phyloP scores from a whole-genome alignment of 1,284 basidiomycete genomes.

The Melampsora occidentalis region DNA sequence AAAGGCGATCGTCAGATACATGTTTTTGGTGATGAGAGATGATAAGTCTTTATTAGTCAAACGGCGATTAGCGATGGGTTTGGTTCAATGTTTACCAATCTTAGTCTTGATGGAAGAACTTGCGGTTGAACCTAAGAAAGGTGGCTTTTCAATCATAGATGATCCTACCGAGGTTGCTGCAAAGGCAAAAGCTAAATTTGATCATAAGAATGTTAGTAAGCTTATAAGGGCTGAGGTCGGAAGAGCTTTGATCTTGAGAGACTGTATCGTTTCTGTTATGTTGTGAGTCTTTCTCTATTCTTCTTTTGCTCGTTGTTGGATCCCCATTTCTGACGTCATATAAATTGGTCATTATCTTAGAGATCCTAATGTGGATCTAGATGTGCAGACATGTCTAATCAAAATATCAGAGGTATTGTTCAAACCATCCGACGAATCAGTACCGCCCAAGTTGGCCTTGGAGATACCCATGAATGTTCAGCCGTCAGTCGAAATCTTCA shows the following conservation, averaged over 20 bases:
- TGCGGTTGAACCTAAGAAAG: conserved; percentile 59
- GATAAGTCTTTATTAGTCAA: conserved; percentile 80
- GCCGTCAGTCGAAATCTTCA: conserved; percentile 30
- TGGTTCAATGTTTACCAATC: conserved; percentile 82
- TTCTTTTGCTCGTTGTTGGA: conserved; percentile 3
- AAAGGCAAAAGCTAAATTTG: conserved; percentile 63
- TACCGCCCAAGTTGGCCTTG: conserved; percentile 75
- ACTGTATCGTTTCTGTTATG: conserved; percentile 73
- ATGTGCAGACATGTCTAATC: conserved; percentile 84
- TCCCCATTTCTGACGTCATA: not conserved
- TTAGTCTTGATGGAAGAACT: conserved; percentile 86
- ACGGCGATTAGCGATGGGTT: conserved; percentile 77
- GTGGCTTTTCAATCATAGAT: conserved; percentile 59
- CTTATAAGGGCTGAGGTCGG: conserved; percentile 78
- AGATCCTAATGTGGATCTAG: conserved; percentile 70
- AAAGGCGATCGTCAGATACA: conserved; percentile 72
- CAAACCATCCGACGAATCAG: conserved; percentile 72
- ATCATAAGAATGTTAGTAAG: conserved; percentile 75
- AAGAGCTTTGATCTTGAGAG: conserved; percentile 73
- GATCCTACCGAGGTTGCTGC: conserved; percentile 69
- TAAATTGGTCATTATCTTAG: conserved; percentile 55
- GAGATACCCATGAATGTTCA: conserved; percentile 48
- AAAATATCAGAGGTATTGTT: conserved; percentile 90
- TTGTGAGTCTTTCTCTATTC: conserved; percentile 61
- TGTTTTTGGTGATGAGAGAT: conserved; percentile 80